Conservation (phyloP, 805 yeast genomes). For the Wickerhamomyces kurtzmanii region DNA sequence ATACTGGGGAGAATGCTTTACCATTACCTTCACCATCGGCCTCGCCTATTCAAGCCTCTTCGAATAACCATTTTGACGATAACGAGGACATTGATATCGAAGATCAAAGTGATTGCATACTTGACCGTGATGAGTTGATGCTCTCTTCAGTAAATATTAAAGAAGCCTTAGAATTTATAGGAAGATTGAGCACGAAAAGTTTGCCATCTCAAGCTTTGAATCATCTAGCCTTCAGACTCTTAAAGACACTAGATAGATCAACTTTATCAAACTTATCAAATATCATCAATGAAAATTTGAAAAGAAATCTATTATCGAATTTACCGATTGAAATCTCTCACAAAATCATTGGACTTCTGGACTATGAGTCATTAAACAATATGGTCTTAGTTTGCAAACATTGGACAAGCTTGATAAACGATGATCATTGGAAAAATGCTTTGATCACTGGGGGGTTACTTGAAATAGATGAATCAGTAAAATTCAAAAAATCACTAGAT, state of each 20-base stretch:
- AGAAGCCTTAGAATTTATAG: slow-evolving; percentile 3
- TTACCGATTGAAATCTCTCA: slow-evolving; percentile 71
- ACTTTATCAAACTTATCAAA: slow-evolving; percentile 52
- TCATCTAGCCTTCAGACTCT: slow-evolving; percentile 40
- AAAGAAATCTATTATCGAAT: slow-evolving; percentile 60
- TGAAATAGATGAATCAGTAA: slow-evolving; percentile 33
- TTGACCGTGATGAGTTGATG: slow-evolving; percentile 1
- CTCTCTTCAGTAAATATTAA: background rate
- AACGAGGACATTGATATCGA: background rate
- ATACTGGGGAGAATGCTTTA: slow-evolving; percentile 21
- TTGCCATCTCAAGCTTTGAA: slow-evolving; percentile 36
- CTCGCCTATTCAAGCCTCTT: slow-evolving; percentile 34
- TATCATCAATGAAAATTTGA: slow-evolving; percentile 42
- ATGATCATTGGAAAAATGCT: slow-evolving; percentile 61
- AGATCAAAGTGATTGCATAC: slow-evolving; percentile 2
- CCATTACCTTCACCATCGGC: slow-evolving; percentile 67
- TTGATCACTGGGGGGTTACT: slow-evolving; percentile 54
- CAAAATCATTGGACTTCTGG: slow-evolving; percentile 55
- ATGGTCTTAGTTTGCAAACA: slow-evolving; percentile 54
- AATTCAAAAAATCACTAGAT: slow-evolving; percentile 8
- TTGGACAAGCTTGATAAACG: slow-evolving; percentile 63
- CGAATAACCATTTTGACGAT: slow-evolving; percentile 10
- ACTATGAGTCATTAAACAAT: slow-evolving; percentile 48
- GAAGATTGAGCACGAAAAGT: slow-evolving; percentile 5
- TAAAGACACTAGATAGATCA: slow-evolving; percentile 49